A percentile compares a stretch with the other conserved stretches of the same genome.
These are phyloP conservation scores for Wickerhamiella shivajii DNA, from an alignment of 805 yeast genomes.

Conservation along the genomic window DNA sequence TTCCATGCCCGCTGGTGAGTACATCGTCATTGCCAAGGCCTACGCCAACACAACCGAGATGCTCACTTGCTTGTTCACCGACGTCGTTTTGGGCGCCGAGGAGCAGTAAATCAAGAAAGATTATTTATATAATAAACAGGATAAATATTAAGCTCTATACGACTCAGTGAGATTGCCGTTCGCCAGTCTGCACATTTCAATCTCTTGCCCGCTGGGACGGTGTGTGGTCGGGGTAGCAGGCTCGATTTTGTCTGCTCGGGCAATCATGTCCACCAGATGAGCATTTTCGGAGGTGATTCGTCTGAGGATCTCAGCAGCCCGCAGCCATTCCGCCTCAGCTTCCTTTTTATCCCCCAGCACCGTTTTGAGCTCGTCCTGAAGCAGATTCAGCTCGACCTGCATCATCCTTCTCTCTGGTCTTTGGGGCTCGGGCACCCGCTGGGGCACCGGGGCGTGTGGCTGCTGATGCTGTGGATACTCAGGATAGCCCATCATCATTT, in stretches of 20 bases:
- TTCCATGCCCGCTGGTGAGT: slow-evolving; percentile 92
- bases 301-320: slow-evolving; percentile 2
- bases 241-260: slow-evolving; percentile 1
- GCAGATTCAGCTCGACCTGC: too few species aligned
- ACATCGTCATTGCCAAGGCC: slow-evolving; percentile 77
- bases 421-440: too few species aligned
- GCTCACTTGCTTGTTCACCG: slow-evolving; percentile 57
- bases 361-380: too few species aligned
- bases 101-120: too few species aligned
- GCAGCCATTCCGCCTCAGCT: slow-evolving; percentile 1
- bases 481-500: too few species aligned
- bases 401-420: too few species aligned
- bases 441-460: too few species aligned
- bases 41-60: slow-evolving; percentile 69
- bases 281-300: slow-evolving; percentile 5
- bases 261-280: slow-evolving; percentile 1
- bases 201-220: slow-evolving; percentile 1
- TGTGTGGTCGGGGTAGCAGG: slow-evolving; percentile 1
- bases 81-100: slow-evolving; percentile 30
- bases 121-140: slow-evolving; percentile 1
- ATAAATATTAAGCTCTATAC: background rate
- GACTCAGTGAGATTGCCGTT: slow-evolving; percentile 1
- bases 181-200: background rate
- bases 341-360: slow-evolving; percentile 5
- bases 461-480: too few species aligned